phyloP scores from a whole-genome alignment of 2,329 filamentous ascomycete genomes.

The Fusarium concolor region DNA sequence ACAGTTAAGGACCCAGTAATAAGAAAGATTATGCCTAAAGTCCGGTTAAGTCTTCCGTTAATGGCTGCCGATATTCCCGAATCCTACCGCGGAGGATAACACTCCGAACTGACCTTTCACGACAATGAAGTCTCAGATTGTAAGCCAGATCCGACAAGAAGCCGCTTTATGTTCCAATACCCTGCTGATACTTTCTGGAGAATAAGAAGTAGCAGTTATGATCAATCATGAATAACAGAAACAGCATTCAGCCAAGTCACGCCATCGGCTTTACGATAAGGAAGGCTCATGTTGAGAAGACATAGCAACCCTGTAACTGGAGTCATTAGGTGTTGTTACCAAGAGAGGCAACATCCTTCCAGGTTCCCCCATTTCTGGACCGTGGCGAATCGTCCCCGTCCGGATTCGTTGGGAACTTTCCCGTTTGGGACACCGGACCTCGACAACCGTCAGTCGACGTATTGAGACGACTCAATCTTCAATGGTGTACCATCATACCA shows the following conservation, averaged over 20 bases:
- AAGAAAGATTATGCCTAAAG: too few relatives aligned
- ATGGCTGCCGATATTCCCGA: not conserved
- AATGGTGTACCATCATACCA: not conserved
- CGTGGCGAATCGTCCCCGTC: fast-evolving
- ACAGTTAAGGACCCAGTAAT: too few relatives aligned
- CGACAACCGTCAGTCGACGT: not conserved
- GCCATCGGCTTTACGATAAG: fast-evolving
- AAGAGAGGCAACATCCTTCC: fast-evolving
- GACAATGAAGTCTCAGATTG: not conserved
- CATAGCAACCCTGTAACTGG: too few relatives aligned
- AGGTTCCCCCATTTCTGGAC: fast-evolving
- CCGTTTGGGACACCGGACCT: conserved; percentile 2
- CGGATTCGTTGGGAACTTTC: not conserved
- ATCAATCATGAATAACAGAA: fast-evolving
- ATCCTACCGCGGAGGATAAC: not conserved
- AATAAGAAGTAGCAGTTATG: fast-evolving
- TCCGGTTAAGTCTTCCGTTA: not conserved
- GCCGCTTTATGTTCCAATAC: fast-evolving
- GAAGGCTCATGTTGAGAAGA: too few relatives aligned
- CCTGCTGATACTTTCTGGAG: fast-evolving
- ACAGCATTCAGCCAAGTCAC: fast-evolving
- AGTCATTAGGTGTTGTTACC: not conserved
- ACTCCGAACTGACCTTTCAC: not conserved
- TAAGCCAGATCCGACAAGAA: not conserved
- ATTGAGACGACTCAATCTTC: not conserved